Base-by-base conservation (phyloP, 306 rosid species). In the Glycine soja region DNA sequence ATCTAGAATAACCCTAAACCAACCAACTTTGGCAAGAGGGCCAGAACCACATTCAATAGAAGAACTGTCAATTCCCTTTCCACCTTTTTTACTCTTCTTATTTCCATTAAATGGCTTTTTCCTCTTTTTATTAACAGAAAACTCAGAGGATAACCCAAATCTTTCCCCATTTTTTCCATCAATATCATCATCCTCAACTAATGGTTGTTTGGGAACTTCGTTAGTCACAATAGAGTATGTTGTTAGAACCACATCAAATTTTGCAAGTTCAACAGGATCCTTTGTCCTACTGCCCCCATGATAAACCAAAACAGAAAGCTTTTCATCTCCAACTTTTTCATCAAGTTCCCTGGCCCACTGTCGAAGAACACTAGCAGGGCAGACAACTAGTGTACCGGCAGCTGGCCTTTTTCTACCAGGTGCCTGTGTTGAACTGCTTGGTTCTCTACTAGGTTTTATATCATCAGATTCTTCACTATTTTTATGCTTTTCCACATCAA, bases 301-400 rank as follows among this genome's bases (percentile, higher is more conserved):
- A 87, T 93, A 95, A 56, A 95, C 18, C 78, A 95, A 77, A 75
- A 93, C 94, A 43, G 83, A 73, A 67, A 95, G 92, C 82, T 87
- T 86, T 84, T 90, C 92, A 65, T 82, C 91, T 53, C 89, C 87
- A 76, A 93, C 97, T 90, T 95, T 95, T 3, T 95, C 99, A 62
- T 89, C 94, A 66, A 95, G 89, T 81, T 95, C 99, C 87, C 94
- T 82, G 42, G 94, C 97, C 99, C 99, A 95, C 86, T 95, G 99
- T 62, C 98, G 93, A 72, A 95, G 89, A 81, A 93, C 92, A 87
- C 94, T 95, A 38, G 99, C 99, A 73, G 99, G 99, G 84, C 99
- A 95, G 75, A 95, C 98, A 75, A 95, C 99, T 84, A 95, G 79
- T 30, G 98, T 93, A 70, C 99, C 99, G 59, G 98, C 98, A 75